Base-by-base conservation (phyloP, 495 filamentous ascomycete genomes). In the Daldinia decipiens region DNA sequence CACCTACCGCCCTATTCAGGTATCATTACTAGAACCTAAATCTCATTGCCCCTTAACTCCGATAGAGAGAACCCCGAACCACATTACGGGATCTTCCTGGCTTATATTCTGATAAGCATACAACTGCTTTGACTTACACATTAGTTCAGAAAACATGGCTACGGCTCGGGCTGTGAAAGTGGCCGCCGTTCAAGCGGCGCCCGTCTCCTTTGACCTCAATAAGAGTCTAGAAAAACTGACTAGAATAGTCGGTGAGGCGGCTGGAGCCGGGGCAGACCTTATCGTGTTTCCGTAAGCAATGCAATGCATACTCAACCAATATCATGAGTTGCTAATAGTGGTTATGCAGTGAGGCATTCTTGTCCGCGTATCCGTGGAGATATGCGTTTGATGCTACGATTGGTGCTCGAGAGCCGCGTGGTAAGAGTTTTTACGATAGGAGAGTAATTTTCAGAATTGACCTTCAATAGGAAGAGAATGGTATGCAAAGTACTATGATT, bases 301-400 rank as follows among this genome's bases (percentile, higher is more conserved):
- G 71, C 13, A 69, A 76, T 65, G 68, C 77, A n/a, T 79, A 29
- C 27, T 50, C 24, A 27, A 45, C 57, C 26, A 61, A 58, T 40
- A 47, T 4, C 4, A n/a, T 34, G 55, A 24, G 1, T 15, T 53
- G 24, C 31, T 65, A 43, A 65, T 15, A 19, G 24, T 55, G 12
- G n/a, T 29, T 52, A 27, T 32, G 54, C 65, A 78, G 79, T 17
- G 80, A 81, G 65, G 79, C 73, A 1, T 81, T 80, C 57, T 68
- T 82, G 47, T 81, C 79, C 12, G 80, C 79, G 9, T 82, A 82
- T 59, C 79, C 79, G 24, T 82, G 80, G 80, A 52, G 79, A 15
- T 82, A 82, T 58, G 75, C 80, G 13, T 82, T 82, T 43, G 79
- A 82, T 76, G 74, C 78, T 26, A 82, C 80, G 15, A 78, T 82